Conservation (phyloP, 805 yeast genomes). For the Wickerhamomyces subpelliculosus region DNA sequence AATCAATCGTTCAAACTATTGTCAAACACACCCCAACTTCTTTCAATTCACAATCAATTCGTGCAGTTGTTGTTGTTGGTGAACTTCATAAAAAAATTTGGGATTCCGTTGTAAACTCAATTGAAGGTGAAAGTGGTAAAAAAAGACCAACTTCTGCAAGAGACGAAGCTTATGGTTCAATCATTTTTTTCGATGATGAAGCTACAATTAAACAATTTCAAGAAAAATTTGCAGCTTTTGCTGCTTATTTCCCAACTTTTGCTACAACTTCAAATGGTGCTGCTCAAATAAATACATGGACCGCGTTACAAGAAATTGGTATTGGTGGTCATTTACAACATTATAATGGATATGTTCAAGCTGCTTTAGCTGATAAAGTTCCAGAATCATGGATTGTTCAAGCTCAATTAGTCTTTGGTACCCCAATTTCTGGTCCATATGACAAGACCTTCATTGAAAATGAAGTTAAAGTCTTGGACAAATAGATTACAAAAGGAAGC, state of each 20-base stretch:
- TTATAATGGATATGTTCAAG: slow-evolving; percentile 68
- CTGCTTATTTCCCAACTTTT: slow-evolving; percentile 39
- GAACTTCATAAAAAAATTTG: slow-evolving; percentile 39
- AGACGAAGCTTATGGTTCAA: slow-evolving; percentile 43
- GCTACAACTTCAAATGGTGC: slow-evolving; percentile 43
- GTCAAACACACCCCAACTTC: slow-evolving; percentile 44
- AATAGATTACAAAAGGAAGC: neutral
- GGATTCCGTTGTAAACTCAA: slow-evolving; percentile 32
- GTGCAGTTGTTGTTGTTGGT: slow-evolving; percentile 42
- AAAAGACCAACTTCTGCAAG: slow-evolving; percentile 36
- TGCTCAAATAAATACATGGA: slow-evolving; percentile 45
- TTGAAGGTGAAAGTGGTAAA: slow-evolving; percentile 30
- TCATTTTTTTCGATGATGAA: slow-evolving; percentile 41
- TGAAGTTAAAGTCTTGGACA: slow-evolving; percentile 30
- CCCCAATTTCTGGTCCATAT: slow-evolving; percentile 28
- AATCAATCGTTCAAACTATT: slow-evolving; percentile 33
- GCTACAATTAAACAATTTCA: slow-evolving; percentile 32
- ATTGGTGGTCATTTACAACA: slow-evolving; percentile 49
- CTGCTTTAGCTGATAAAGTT: slow-evolving; percentile 62
- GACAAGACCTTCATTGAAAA: slow-evolving; percentile 37
- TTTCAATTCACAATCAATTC: slow-evolving; percentile 44
- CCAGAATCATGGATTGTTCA: slow-evolving; percentile 39
- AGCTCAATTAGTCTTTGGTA: slow-evolving; percentile 46
- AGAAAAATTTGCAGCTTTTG: slow-evolving; percentile 35
- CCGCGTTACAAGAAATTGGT: slow-evolving; percentile 36